Base-by-base conservation (phyloP, 139 green algal species). In the Pedinophyceae sp. region DNA sequence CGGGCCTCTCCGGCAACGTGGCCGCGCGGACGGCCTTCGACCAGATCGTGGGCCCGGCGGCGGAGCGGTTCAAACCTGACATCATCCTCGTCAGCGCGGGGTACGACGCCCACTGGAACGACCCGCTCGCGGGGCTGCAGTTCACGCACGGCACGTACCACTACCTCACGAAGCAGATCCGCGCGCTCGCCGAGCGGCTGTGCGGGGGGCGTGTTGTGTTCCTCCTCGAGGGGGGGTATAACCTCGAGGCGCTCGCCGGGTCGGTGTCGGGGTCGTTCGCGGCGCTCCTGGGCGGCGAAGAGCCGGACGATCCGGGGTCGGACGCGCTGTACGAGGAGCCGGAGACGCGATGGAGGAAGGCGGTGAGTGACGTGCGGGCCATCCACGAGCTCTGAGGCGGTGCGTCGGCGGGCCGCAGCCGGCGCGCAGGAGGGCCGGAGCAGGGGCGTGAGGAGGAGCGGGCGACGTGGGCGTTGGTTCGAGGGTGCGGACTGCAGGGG, bases 161-260 rank as follows among this genome's bases (percentile, higher is more conserved):
- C 3, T 68, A 79, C 53, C 79, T 87, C 65, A 78, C 76, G 15
- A 61, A 59, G 0, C 49, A 73, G 57, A 79, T 88, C 25, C 57
- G 61, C 54, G 22, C 60, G 7, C 53, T 87, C 41, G 78, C 70
- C 34, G 34, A 43, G 34, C 10, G 13, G 34, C 34, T 43, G 10
- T 43, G 34, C 34, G 34, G 34, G 34, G 34, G 34, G 1, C 79
- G 74, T 22, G 52, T 73, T 20, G 68, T 72, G 30, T 52, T 84
- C 50, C 58, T 88, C 47, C 72, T 88, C 19, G 79, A 88, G 64
- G 79, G 79, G 19, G 79, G 79, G 47, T 87, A 87, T 74, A 85
- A 87, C 66, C 72, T 87, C 46, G 20, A 15, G 4, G 64, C 70
- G 38, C 84, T 75, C 10, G 76, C 81, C 1, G 54, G 50, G 6